Conservation (phyloP, 2,329 filamentous ascomycete genomes). For the Hirsutella minnesotensis region DNA sequence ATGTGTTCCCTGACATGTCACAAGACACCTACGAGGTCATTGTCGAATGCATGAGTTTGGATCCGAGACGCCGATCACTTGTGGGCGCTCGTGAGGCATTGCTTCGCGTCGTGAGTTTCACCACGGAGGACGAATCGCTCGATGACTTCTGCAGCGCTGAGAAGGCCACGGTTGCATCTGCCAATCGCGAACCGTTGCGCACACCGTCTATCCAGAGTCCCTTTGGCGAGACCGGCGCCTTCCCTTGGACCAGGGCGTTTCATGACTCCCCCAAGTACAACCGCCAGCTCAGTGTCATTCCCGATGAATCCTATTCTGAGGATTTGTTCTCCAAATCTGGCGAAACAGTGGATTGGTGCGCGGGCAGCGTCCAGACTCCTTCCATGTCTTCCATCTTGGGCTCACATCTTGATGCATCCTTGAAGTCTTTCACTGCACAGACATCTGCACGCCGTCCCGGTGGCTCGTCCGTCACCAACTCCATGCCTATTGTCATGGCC, state of each 20-base stretch:
- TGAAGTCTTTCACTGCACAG: conserved; percentile 57
- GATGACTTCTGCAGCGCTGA: conserved; percentile 90
- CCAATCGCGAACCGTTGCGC: conserved; percentile 87
- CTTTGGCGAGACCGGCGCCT: conserved; percentile 66
- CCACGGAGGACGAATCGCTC: conserved; percentile 77
- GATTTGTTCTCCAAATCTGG: conserved; percentile 77
- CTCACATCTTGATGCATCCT: conserved; percentile 69
- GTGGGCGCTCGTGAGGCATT: conserved; percentile 67
- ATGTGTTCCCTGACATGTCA: conserved; percentile 97
- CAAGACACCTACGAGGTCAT: conserved; percentile 95
- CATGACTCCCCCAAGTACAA: conserved; percentile 59
- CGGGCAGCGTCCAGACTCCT: conserved; percentile 61
- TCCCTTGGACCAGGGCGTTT: conserved; percentile 90
- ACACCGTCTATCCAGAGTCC: conserved; percentile 92
- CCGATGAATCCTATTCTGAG: conserved; percentile 66
- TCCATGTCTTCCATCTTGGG: conserved; percentile 77
- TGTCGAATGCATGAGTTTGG: conserved; percentile 78
- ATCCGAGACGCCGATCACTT: conserved; percentile 80
- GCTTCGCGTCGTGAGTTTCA: conserved; percentile 75
- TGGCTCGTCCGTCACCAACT: conserved; percentile 50
- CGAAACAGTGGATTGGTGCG: conserved; percentile 65
- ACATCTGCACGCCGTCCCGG: conserved; percentile 26
- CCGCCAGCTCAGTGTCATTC: conserved; percentile 80
- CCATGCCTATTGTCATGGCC: conserved; percentile 69
- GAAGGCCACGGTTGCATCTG: conserved; percentile 64